Conservation (phyloP, 1,139 yeast genomes). For the Candida tetrigidarum region DNA sequence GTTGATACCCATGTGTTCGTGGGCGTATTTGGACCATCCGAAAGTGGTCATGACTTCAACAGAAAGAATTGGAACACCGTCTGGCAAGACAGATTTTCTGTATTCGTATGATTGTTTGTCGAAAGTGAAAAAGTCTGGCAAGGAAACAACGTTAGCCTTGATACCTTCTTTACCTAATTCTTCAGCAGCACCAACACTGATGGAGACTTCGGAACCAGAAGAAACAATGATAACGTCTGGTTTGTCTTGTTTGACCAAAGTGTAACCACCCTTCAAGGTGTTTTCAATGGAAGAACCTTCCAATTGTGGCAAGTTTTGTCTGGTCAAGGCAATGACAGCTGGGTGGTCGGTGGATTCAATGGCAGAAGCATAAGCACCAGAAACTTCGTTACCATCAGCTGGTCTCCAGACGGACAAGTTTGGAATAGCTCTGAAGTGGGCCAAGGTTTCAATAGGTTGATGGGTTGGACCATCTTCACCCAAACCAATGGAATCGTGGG, state of each 20-base stretch:
- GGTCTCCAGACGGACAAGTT: slow-evolving; percentile 99
- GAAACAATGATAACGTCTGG: slow-evolving; percentile 85
- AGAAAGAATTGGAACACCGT: slow-evolving; percentile 90
- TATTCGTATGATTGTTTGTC: slow-evolving; percentile 83
- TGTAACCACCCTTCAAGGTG: slow-evolving; percentile 96
- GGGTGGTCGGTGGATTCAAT: slow-evolving; percentile 78
- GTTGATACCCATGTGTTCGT: slow-evolving; percentile 95
- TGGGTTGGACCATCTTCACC: slow-evolving; percentile 99
- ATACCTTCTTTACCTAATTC: slow-evolving; percentile 64
- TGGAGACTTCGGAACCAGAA: slow-evolving; percentile 95
- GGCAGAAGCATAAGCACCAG: slow-evolving; percentile 93
- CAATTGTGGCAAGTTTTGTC: slow-evolving; percentile 98
- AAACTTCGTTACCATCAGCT: slow-evolving; percentile 98
- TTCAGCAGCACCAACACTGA: slow-evolving; percentile 83
- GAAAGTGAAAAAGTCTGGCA: slow-evolving; percentile 93
- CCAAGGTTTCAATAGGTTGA: slow-evolving; percentile 98
- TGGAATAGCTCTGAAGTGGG: slow-evolving; percentile 98
- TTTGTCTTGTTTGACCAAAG: slow-evolving; percentile 59
- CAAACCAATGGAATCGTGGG: slow-evolving; percentile 98
- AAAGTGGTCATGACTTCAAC: slow-evolving; percentile 92
- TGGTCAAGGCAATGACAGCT: slow-evolving; percentile 87
- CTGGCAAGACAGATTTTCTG: slow-evolving; percentile 87
- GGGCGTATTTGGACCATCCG: slow-evolving; percentile 97
- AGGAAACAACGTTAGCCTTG: slow-evolving; percentile 82
- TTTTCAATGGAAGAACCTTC: slow-evolving; percentile 92